phyloP scores from a whole-genome alignment of 176 grass and related monocot genomes.

The Oryza longistaminata region DNA sequence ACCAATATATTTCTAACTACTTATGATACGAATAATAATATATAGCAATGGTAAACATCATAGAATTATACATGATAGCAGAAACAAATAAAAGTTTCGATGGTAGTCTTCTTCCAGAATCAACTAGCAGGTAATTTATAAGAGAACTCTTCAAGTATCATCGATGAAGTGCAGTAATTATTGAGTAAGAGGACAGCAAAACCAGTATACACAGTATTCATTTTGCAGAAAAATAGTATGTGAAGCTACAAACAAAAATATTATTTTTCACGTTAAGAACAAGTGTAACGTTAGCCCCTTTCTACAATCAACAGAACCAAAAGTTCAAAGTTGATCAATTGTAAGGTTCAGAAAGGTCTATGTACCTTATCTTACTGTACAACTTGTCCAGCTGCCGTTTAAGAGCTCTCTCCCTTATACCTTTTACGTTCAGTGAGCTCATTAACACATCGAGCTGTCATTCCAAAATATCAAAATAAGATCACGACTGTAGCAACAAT shows the following conservation, averaged over 20 bases:
- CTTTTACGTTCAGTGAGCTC: conserved; percentile 73
- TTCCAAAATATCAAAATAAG: neutral
- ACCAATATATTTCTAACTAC: neutral
- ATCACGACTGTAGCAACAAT: neutral
- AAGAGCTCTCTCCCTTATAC: conserved; percentile 76
- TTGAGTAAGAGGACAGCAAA: neutral
- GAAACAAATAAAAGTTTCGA: neutral
- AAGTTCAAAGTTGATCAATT: neutral
- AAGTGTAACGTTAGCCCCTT: conserved; percentile 7
- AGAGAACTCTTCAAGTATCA: neutral
- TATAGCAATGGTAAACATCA: neutral
- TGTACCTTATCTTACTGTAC: conserved; percentile 76
- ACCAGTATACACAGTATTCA: neutral
- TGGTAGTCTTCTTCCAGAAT: neutral
- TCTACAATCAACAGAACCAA: neutral
- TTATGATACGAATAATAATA: neutral
- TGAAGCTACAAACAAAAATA: neutral
- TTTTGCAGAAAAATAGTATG: neutral
- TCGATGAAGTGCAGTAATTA: neutral
- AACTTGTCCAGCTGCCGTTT: conserved; percentile 70
- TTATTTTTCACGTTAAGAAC: neutral
- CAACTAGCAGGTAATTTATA: neutral
- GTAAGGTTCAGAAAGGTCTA: conserved; percentile 9
- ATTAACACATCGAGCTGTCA: conserved; percentile 76
- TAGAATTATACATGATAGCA: neutral